Evolutionary conservation across 345 rosid species (phyloP).

Genomic region (Eucalyptus camaldulensis): DNA sequence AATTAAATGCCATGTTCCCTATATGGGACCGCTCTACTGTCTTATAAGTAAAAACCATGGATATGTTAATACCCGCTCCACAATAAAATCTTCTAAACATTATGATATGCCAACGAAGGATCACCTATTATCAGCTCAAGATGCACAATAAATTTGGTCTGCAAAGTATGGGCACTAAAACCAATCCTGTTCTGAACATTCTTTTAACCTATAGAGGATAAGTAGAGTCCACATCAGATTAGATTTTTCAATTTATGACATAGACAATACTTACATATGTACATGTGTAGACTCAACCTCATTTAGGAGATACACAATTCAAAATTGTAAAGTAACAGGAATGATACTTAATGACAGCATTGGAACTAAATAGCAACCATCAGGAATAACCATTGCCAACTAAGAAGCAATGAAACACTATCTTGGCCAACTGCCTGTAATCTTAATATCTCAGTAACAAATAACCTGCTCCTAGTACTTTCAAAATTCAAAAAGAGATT

Average conservation of each 20-base stretch:
- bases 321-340: neutral
- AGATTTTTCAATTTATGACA: neutral
- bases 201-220: neutral
- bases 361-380: neutral
- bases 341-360: neutral
- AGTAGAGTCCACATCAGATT: neutral
- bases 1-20: neutral
- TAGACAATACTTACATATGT: neutral
- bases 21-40: neutral
- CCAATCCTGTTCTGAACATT: neutral
- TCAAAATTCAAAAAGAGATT: neutral
- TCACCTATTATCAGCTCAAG: neutral
- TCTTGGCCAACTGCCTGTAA: neutral
- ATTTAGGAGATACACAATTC: neutral
- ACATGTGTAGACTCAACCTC: neutral
- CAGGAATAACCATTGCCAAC: neutral
- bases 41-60: neutral
- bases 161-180: neutral
- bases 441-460: neutral
- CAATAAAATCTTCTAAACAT: neutral
- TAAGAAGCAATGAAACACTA: neutral
- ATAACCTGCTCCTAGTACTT: neutral
- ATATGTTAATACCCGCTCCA: neutral
- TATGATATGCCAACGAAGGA: neutral
- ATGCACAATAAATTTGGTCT: neutral